These are phyloP conservation scores for Plasmodium chabaudi DNA, from an alignment of 169 alveolate species.

Conservation along the genomic window DNA sequence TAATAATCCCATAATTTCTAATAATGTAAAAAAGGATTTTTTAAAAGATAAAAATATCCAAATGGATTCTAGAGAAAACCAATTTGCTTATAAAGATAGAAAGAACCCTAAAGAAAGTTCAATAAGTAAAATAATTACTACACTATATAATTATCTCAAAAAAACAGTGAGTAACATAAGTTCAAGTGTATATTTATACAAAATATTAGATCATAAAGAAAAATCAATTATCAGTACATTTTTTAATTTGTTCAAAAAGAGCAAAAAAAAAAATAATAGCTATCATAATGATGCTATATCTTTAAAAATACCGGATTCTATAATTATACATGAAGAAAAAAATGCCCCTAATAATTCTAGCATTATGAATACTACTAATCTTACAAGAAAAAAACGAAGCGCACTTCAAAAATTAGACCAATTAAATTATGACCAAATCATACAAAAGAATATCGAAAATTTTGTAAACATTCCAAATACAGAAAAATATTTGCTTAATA, in stretches of 20 bases:
- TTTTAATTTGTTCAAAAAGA: constrained; percentile 44
- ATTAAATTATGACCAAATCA: constrained; percentile 18
- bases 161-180: neutral
- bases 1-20: too few species aligned
- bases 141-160: constrained; percentile 34
- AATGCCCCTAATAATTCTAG: too few species aligned
- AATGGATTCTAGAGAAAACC: too few species aligned
- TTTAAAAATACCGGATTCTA: neutral
- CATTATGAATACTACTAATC: too few species aligned
- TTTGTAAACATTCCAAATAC: constrained; percentile 13
- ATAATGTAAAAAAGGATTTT: too few species aligned
- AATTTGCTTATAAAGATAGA: too few species aligned
- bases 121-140: constrained; percentile 8
- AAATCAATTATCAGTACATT: constrained; percentile 5
- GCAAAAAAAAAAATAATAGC: neutral
- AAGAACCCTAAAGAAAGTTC: neutral
- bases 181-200: constrained; percentile 1
- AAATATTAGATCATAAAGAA: constrained; percentile 1
- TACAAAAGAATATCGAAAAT: constrained; percentile 13
- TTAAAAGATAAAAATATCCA: too few species aligned
- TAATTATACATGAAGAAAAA: too few species aligned
- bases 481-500: constrained; percentile 26
- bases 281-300: neutral
- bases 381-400: constrained; percentile 33
- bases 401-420: constrained; percentile 5